Evolutionary conservation across 768 basidiomycete species (phyloP).

Genomic region (Mrakia blollopis): DNA sequence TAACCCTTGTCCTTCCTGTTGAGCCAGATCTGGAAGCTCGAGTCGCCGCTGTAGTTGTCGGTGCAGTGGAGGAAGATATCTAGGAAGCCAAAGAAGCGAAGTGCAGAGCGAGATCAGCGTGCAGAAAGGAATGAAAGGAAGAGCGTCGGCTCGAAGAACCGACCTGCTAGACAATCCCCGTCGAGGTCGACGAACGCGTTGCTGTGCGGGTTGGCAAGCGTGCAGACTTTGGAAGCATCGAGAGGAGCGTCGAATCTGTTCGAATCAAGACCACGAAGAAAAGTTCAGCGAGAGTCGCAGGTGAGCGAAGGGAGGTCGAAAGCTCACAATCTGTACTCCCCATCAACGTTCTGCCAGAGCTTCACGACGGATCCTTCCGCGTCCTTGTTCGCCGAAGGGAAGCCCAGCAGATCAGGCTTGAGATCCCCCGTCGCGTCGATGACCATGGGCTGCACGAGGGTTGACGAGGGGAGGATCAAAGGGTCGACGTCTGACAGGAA

Average conservation of each 20-base stretch:
- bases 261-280: background rate
- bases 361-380: conserved; percentile 50
- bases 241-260: conserved; percentile 33
- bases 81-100: conserved; percentile 37
- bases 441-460: conserved; percentile 71
- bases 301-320: conserved; percentile 13
- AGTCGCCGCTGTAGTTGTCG: conserved; percentile 47
- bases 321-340: conserved; percentile 65
- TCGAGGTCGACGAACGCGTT: conserved; percentile 91
- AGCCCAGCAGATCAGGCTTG: conserved; percentile 79
- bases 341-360: conserved; percentile 77
- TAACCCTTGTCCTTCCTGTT: conserved; percentile 68
- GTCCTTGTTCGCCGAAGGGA: conserved; percentile 45
- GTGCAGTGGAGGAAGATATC: conserved; percentile 88
- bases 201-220: conserved; percentile 80
- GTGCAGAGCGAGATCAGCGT: background rate
- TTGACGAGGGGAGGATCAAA: conserved; percentile 47
- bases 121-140: background rate
- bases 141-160: conserved; percentile 19
- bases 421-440: conserved; percentile 84
- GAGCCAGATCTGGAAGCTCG: conserved; percentile 84
- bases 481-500: conserved; percentile 32
- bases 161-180: conserved; percentile 94
- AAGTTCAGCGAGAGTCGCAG: background rate
- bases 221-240: conserved; percentile 55